Percentiles rank a stretch among this genome's conserved stretches.
Conservation (phyloP, 768 basidiomycete genomes). For the Polyporus arcularius region DNA sequence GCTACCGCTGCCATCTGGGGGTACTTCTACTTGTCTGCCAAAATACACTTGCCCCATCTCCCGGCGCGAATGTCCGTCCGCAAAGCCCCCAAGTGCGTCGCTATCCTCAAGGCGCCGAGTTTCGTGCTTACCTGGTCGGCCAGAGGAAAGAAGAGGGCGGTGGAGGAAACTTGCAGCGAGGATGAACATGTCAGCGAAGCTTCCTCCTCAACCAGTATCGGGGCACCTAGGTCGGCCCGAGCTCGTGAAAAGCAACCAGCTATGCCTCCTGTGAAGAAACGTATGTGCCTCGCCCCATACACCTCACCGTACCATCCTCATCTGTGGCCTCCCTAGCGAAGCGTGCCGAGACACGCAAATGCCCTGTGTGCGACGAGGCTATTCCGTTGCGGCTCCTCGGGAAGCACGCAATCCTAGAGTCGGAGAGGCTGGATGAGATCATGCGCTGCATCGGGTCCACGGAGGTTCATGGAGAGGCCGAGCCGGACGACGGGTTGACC, state of each 20-base stretch:
- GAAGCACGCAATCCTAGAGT: conserved; percentile 65
- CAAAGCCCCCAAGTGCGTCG: conserved; percentile 30
- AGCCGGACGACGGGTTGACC: conserved; percentile 55
- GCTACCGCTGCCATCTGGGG: background rate
- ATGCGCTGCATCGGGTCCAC: conserved; percentile 62
- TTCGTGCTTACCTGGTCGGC: background rate
- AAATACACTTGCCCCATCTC: conserved; percentile 23
- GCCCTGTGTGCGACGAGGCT: conserved; percentile 72
- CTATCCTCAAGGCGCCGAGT: background rate
- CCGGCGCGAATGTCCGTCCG: conserved; percentile 16
- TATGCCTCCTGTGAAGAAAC: conserved; percentile 44
- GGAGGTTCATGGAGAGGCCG: conserved; percentile 53
- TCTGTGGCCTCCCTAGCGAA: conserved; percentile 44
- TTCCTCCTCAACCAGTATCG: conserved; percentile 37
- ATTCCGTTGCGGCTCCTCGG: conserved; percentile 75
- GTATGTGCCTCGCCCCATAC: conserved; percentile 11
- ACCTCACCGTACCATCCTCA: background rate
- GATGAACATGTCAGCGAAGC: conserved; percentile 32
- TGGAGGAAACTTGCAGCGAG: conserved; percentile 30
- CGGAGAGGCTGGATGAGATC: conserved; percentile 68
- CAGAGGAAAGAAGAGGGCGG: conserved; percentile 54
- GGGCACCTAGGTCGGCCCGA: conserved; percentile 23
- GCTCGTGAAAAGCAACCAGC: conserved; percentile 16
- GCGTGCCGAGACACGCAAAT: conserved; percentile 72
- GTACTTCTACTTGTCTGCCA: background rate